Evolutionary conservation across 1,284 basidiomycete genomes (phyloP), one percentile per base, ranked within the genome.

Genomic region (Porphyrellus sp.): DNA sequence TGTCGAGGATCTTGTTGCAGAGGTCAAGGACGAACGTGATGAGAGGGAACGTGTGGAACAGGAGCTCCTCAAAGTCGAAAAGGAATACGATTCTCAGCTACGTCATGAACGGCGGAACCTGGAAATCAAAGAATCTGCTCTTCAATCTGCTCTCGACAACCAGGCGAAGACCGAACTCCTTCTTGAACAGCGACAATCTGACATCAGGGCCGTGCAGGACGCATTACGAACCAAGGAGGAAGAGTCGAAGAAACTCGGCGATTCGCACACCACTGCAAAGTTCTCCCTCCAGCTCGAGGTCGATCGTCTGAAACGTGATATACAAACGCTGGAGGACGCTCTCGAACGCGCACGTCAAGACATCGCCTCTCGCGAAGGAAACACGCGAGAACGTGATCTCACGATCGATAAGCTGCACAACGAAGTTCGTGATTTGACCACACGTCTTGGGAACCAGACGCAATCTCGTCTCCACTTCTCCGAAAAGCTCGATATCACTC

Each of bases 261-360:
- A 89, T 68, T 79, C 85, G 27, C 87, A 89, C 61, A 88, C 88
- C 1, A 88, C 86, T 11, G 89, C 93, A 43, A 80, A 85, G 51
- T 92, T 93, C 74, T 91, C 91, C 0, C 74, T 98, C 35, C 91
- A 97, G 69, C 80, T 98, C 24, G 95, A 98, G 70, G 80, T 93
- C 5, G 95, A 98, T 61, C 77, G 93, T 2, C 75, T 96, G 44
- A 88, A 89, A 66, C 81, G 94, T 28, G 96, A 98, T 67, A 67
- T 97, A 21, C 82, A 86, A 58, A 76, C 88, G 8, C 78, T 87
- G 12, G 91, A 96, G 63, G 85, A 88, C 57, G 92, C 97, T 49
- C 77, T 97, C 8, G 72, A 80, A 15, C 81, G 88, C 13, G 81
- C 86, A 3, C 77, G 89, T 46, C 80, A 83, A 54, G 92, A 94